Evolutionary conservation across 306 rosid genomes (phyloP).

Genomic region (Corylus avellana): DNA sequence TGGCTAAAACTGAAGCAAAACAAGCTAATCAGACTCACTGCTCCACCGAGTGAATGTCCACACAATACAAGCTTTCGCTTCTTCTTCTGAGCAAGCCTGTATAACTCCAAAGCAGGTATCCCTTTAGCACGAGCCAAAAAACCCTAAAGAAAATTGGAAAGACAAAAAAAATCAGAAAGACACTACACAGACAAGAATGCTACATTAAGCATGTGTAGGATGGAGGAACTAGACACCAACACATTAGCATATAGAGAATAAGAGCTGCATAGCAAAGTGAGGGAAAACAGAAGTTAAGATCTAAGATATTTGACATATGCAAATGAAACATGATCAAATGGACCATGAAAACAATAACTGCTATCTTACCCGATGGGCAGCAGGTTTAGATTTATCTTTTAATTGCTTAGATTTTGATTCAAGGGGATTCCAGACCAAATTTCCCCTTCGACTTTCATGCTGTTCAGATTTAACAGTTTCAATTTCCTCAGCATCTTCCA

Average conservation of each 20-base stretch:
- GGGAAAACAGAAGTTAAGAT: background rate
- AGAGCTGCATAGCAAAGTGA: background rate
- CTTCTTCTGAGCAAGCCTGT: slow-evolving; percentile 95
- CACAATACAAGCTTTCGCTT: slow-evolving; percentile 89
- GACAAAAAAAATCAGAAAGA: slow-evolving; percentile 14
- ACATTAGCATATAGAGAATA: background rate
- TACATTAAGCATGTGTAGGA: background rate
- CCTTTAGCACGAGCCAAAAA: slow-evolving; percentile 99
- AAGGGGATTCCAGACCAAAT: slow-evolving; percentile 67
- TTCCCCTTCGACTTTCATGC: slow-evolving; percentile 53
- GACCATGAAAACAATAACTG: slow-evolving; percentile 7
- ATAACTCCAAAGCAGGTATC: slow-evolving; percentile 93
- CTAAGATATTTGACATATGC: background rate
- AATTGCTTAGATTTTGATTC: slow-evolving; percentile 66
- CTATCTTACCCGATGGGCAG: slow-evolving; percentile 81
- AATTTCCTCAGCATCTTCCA: slow-evolving; percentile 49
- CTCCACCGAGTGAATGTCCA: slow-evolving; percentile 99
- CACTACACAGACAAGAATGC: background rate
- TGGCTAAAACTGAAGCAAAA: slow-evolving; percentile 6
- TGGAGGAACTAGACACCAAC: background rate
- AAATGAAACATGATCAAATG: background rate
- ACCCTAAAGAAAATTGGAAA: slow-evolving; percentile 52
- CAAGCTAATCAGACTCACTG: slow-evolving; percentile 57
- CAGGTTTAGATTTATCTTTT: slow-evolving; percentile 71
- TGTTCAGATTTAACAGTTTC: slow-evolving; percentile 40